These are phyloP conservation scores for Trichoderma hamatum DNA, from an alignment of 2,329 filamentous ascomycete species.

Conservation along the genomic window DNA sequence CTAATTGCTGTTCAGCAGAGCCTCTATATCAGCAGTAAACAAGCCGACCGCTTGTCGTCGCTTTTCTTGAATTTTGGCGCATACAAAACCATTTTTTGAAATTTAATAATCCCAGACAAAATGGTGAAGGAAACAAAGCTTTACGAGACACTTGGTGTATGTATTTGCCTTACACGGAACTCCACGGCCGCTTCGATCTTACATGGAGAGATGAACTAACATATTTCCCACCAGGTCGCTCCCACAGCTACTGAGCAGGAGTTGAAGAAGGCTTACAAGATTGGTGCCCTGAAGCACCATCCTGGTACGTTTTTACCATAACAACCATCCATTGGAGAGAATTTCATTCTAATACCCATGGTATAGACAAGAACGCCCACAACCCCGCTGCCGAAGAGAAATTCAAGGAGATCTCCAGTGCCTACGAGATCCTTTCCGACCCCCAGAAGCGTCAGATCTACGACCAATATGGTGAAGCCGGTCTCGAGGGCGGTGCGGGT, in stretches of 20 bases:
- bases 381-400: slow-evolving; percentile 93
- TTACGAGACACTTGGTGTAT: slow-evolving; percentile 78
- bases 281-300: slow-evolving; percentile 80
- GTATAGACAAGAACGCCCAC: slow-evolving; percentile 88
- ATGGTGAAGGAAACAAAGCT: slow-evolving; percentile 82
- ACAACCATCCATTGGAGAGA: not conserved
- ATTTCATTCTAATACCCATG: slow-evolving; percentile 25
- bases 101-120: slow-evolving; percentile 39
- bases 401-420: slow-evolving; percentile 96
- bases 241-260: slow-evolving; percentile 81
- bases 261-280: slow-evolving; percentile 89
- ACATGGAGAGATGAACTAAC: slow-evolving; percentile 30
- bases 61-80: slow-evolving; percentile 1
- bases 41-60: not conserved
- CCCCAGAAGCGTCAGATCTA: slow-evolving; percentile 88
- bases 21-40: slow-evolving; percentile 9
- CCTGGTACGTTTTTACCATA: slow-evolving; percentile 65
- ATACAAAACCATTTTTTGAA: slow-evolving; percentile 17
- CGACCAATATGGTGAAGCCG: slow-evolving; percentile 97
- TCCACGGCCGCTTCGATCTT: not conserved
- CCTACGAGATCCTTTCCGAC: slow-evolving; percentile 94
- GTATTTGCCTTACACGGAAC: slow-evolving; percentile 36
- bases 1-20: slow-evolving; percentile 26
- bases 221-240: slow-evolving; percentile 60
- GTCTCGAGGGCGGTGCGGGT: slow-evolving; percentile 83